Conservation (phyloP, 2,329 filamentous ascomycete genomes). For the Fusarium nygamai region DNA sequence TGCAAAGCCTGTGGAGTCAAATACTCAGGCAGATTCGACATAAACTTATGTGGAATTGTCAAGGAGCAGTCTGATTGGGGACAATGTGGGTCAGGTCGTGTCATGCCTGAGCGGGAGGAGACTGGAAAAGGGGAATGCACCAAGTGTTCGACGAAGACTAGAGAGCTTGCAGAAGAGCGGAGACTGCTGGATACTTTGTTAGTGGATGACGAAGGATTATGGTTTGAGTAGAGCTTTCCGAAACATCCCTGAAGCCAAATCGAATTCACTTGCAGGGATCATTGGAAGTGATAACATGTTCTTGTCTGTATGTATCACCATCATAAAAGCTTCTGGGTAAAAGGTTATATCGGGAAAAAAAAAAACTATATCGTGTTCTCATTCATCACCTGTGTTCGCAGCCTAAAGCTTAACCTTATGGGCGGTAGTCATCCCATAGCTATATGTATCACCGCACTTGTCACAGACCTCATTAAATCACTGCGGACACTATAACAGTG, state of each 20-base stretch:
- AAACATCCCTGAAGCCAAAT: no score
- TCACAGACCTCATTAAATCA: no score
- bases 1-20: not conserved
- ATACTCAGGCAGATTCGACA: not conserved
- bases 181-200: not conserved
- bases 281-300: no score
- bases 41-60: not conserved
- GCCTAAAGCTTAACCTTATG: no score
- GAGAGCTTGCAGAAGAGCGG: not conserved
- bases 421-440: no score
- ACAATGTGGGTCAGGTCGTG: not conserved
- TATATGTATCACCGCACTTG: not conserved
- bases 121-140: not conserved
- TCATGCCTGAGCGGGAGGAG: rapidly evolving
- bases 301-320: no score
- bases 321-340: no score
- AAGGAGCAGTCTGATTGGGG: not conserved
- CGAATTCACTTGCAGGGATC: no score
- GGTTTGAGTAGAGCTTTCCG: not conserved
- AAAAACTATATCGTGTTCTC: no score
- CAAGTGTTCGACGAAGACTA: not conserved
- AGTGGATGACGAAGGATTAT: not conserved
- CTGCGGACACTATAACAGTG: rapidly evolving
- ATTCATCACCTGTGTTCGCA: no score
- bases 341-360: no score